Evolutionary conservation across 371 early-diverging fungal species (phyloP), one percentile per base, ranked within the genome.

Genomic region (Rhizopus stolonifer): DNA sequence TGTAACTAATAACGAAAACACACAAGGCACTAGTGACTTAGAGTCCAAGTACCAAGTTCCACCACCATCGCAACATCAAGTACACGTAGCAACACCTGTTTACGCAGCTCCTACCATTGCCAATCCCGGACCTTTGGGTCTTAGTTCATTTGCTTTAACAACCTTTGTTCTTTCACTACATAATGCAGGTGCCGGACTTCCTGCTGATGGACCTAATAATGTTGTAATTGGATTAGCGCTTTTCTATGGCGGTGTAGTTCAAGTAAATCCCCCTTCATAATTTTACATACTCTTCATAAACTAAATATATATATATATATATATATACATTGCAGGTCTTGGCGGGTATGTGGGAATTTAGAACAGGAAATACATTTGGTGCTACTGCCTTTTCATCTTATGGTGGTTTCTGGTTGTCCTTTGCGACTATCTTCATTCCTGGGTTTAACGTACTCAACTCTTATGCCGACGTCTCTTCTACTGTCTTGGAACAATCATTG

Each of bases 261-360:
- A 89, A 70, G 70, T 88, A 59, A 51, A 39, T 17, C 33, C n/a
- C n/a, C n/a, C n/a, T 29, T 3, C n/a, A 38, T 9, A 38, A 32
- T 10, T 29, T 29, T 29, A 7, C 31, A 7, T 29, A 7, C 10
- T 14, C 22, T 6, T 17, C 18, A 45, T 29, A 29, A 29, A 29
- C 4, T 7, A 36, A 36, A 36, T 4, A 36, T 8, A 36, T 4
- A 36, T 2, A 14, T 11, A 31, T 17, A 51, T 36, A 33, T 19
- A 24, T 56, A 8, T 51, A 36, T 13, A 48, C 36, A 21, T 74
- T n/a, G n/a, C n/a, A 86, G 76, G 59, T 87, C 26, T 59, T 78
- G 14, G 89, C 90, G 52, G 91, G 91, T 67, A 88, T 91, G 88
- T 88, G 87, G 87, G 89, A 90, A 69, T 89, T 87, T 75, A 75